Evolutionary conservation across 176 grass and related monocot genomes (phyloP).

Genomic region (Cocos nucifera): DNA sequence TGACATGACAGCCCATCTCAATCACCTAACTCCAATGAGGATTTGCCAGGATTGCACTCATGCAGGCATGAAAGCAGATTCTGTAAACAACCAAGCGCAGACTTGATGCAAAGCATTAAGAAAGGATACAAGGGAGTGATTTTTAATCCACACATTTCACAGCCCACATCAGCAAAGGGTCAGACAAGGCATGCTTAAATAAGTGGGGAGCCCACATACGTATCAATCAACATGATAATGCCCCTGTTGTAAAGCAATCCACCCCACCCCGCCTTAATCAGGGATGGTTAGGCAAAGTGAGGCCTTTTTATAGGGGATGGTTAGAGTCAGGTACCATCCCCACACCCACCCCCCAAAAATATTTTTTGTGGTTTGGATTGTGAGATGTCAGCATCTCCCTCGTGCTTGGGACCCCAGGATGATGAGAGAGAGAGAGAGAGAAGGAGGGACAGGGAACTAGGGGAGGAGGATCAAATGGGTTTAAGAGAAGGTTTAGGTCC

Average conservation of each 20-base stretch:
- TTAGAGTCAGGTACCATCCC: too few species aligned
- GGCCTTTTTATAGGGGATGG: neutral
- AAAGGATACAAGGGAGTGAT: neutral
- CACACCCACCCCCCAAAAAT: neutral
- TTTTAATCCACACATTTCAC: conserved; percentile 5
- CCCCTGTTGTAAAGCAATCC: neutral
- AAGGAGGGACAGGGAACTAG: conserved; percentile 2
- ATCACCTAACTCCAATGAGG: too few species aligned
- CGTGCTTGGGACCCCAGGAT: conserved; percentile 11
- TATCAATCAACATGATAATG: conserved; percentile 1
- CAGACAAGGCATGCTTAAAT: neutral
- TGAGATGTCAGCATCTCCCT: conserved; percentile 15
- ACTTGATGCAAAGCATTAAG: too few species aligned
- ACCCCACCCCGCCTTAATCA: neutral
- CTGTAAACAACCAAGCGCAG: too few species aligned
- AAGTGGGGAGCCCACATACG: neutral
- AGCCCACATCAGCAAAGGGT: neutral
- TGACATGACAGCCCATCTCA: too few species aligned
- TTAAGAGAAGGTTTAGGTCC: conserved; percentile 76
- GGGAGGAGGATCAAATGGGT: conserved; percentile 20
- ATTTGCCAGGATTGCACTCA: too few species aligned
- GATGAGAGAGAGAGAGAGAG: neutral
- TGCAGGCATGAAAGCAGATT: too few species aligned
- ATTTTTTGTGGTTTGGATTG: conserved; percentile 1
- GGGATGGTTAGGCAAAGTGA: neutral